phyloP scores from a whole-genome alignment of 1,139 yeast genomes.

The Maudiozyma humilis region DNA sequence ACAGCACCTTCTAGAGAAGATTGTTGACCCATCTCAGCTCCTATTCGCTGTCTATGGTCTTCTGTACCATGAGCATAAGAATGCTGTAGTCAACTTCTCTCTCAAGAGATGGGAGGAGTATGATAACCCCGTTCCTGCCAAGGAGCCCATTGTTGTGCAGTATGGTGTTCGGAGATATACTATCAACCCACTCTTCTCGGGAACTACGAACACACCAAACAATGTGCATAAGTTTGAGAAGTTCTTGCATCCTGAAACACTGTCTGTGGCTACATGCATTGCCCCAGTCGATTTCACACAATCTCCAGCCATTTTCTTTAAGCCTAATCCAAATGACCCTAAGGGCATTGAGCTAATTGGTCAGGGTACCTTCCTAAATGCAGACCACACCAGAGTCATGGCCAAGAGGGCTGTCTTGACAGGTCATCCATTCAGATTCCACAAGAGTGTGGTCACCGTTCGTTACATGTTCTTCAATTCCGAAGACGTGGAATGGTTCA shows the following conservation, averaged over 20 bases:
- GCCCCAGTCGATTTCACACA: constrained; percentile 84
- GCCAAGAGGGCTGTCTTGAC: constrained; percentile 87
- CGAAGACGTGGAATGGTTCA: constrained; percentile 83
- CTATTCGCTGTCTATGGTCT: constrained; percentile 68
- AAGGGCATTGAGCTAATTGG: constrained; percentile 64
- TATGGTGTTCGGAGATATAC: constrained; percentile 87
- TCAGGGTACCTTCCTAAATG: constrained; percentile 80
- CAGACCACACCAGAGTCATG: constrained; percentile 74
- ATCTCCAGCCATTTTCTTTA: constrained; percentile 71
- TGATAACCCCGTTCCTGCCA: constrained; percentile 73
- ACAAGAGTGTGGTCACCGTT: constrained; percentile 82
- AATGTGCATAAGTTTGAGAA: constrained; percentile 83
- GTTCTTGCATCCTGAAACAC: constrained; percentile 70
- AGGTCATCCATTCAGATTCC: constrained; percentile 93
- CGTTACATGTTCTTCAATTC: constrained; percentile 96
- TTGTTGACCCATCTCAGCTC: constrained; percentile 34
- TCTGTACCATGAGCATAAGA: constrained; percentile 77
- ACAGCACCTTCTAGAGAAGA: constrained; percentile 37
- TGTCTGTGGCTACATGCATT: constrained; percentile 75
- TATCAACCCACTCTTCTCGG: constrained; percentile 80
- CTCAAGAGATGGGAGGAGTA: constrained; percentile 85
- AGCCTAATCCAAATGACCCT: constrained; percentile 34
- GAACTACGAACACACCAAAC: constrained; percentile 66
- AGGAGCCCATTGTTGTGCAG: constrained; percentile 73
- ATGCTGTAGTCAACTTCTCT: constrained; percentile 73